Evolutionary conservation across 192 early-diverging fungal species (phyloP), one percentile per base, ranked within the genome.

Genomic region (Radiomyces spectabilis): DNA sequence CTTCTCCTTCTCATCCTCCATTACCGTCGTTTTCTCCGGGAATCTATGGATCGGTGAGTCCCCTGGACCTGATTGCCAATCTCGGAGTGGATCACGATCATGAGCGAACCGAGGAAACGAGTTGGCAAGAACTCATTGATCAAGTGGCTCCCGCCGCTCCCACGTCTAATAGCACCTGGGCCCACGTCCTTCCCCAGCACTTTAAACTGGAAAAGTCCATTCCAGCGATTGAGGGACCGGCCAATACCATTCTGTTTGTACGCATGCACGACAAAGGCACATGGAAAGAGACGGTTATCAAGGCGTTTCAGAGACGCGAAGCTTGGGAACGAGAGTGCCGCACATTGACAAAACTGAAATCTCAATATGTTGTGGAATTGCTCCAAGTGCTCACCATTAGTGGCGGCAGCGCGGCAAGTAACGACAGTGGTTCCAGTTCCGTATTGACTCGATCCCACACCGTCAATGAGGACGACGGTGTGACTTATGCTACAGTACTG

Each of bases 271-370:
- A 9, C 24, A 21, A 25, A 12, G 42, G 7, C 16, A 22, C 5
- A 18, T 12, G 5, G 13, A 30, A 21, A 5, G 5, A 5, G 10
- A 62, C 63, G 30, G 70, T 65, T n/a, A 65, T 78, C 27, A 78
- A 78, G 47, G 62, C 63, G 1, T 78, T 78, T 64, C 57, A 63
- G 0, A 48, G 69, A n/a, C 61, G 73, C 30, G 75, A 78, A 39
- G 75, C 72, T 15, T 78, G 75, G 75, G 75, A 78, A 39, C 51
- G 75, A 15, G 75, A 78, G 42, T 78, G 75, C 33, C 41, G 66
- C 4, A 60, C 68, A 0, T 47, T 78, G 21, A 69, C 61, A 15
- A 65, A 66, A 39, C 45, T 78, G 5, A 55, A 64, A 5, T 66
- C 69, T 10, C 61, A 52, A 0, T 68, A 53, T 56, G 60, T 74